Evolutionary conservation across 805 yeast species (phyloP).

Genomic region (Sugiyamaella qingdaonensis): DNA sequence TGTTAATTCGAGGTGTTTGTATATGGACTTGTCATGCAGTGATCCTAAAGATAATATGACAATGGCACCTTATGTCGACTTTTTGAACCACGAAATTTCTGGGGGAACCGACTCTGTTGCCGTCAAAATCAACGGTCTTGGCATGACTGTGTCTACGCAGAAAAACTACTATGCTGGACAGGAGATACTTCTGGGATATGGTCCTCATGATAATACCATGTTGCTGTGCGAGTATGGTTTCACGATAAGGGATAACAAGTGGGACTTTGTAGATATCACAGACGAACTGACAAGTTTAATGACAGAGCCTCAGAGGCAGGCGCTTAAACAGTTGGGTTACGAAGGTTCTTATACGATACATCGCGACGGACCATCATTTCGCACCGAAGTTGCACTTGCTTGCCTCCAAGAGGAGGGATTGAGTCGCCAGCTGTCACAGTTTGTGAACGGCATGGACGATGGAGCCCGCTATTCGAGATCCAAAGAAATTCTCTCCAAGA

Average conservation of each 20-base stretch:
- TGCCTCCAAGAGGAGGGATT: conserved; percentile 9
- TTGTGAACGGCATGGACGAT: conserved; percentile 13
- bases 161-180: conserved; percentile 38
- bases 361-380: conserved; percentile 52
- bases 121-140: conserved; percentile 39
- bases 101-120: conserved; percentile 25
- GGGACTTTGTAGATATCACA: conserved; percentile 70
- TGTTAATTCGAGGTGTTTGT: conserved; percentile 87
- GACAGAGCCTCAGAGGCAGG: conserved; percentile 38
- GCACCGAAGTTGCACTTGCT: conserved; percentile 75
- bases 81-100: conserved; percentile 62
- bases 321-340: conserved; percentile 52
- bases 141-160: conserved; percentile 51
- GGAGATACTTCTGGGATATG: conserved; percentile 74
- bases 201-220: conserved; percentile 83
- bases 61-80: conserved; percentile 87
- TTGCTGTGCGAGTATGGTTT: conserved; percentile 87
- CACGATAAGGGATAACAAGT: conserved; percentile 49
- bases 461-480: conserved; percentile 6
- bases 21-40: conserved; percentile 47
- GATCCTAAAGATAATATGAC: conserved; percentile 65
- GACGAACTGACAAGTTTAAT: conserved; percentile 39
- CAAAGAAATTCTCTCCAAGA: neutral
- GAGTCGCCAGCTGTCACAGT: conserved; percentile 4
- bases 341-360: conserved; percentile 71